phyloP scores from a whole-genome alignment of 805 yeast species.

The Pichia phayaonensis region DNA sequence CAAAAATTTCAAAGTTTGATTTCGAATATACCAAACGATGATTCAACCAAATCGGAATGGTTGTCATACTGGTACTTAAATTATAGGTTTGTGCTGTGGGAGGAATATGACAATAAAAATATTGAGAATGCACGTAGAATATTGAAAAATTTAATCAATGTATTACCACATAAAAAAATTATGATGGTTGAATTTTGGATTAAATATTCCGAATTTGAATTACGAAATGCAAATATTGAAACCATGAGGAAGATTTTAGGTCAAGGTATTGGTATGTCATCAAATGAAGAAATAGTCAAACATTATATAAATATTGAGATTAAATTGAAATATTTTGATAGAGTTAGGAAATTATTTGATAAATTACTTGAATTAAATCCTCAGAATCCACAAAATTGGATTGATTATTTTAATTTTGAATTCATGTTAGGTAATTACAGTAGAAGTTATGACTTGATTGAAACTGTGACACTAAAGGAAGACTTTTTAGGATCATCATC shows the following conservation, averaged over 20 bases:
- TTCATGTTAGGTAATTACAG: slow-evolving; percentile 56
- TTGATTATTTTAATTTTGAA: slow-evolving; percentile 64
- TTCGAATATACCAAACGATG: slow-evolving; percentile 33
- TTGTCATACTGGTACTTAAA: slow-evolving; percentile 61
- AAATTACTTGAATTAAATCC: slow-evolving; percentile 50
- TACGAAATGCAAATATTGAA: slow-evolving; percentile 47
- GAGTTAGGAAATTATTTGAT: slow-evolving; percentile 68
- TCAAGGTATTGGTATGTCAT: slow-evolving; percentile 57
- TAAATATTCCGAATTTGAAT: slow-evolving; percentile 59
- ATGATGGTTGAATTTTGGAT: slow-evolving; percentile 74
- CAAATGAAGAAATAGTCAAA: slow-evolving; percentile 50
- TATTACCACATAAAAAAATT: slow-evolving; percentile 52
- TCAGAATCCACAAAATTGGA: slow-evolving; percentile 40
- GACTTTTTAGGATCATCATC: slow-evolving; percentile 14
- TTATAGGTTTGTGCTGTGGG: slow-evolving; percentile 56
- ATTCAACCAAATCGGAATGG: slow-evolving; percentile 39
- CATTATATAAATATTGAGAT: slow-evolving; percentile 64
- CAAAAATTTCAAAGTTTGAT: slow-evolving; percentile 41
- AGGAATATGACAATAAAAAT: slow-evolving; percentile 43
- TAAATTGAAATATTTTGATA: slow-evolving; percentile 66
- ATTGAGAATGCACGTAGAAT: slow-evolving; percentile 38
- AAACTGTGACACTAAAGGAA: slow-evolving; percentile 35
- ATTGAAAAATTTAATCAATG: slow-evolving; percentile 41
- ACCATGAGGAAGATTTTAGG: slow-evolving; percentile 67
- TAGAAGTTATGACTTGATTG: slow-evolving; percentile 57